Percentiles rank a stretch among this genome's conserved stretches.
These are phyloP conservation scores for Detonula confervacea DNA, from an alignment of 352 stramenopile species.

Conservation along the genomic window DNA sequence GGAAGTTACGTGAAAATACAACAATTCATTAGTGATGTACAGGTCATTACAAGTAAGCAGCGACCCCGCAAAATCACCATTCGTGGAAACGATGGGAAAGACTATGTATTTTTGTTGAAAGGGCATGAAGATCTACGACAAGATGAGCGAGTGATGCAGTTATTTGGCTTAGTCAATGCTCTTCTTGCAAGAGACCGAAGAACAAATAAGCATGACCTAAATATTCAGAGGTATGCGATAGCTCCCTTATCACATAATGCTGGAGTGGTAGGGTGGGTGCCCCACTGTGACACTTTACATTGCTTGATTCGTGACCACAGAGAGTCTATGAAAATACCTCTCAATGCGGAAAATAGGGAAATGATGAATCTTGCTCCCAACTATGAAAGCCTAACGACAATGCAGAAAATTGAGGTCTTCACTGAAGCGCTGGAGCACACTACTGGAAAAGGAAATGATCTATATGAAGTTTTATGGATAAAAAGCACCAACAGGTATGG, in stretches of 20 bases:
- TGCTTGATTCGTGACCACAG: conserved; percentile 92
- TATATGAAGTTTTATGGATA: conserved; percentile 99
- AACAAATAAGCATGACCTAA: conserved; percentile 96
- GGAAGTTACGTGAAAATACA: conserved; percentile 90
- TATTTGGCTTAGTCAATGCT: conserved; percentile 99
- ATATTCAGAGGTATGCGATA: conserved; percentile 97
- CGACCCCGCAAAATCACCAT: conserved; percentile 97
- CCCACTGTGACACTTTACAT: conserved; percentile 98
- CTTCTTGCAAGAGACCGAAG: conserved; percentile 95
- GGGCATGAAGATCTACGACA: conserved; percentile 99
- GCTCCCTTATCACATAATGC: conserved; percentile 98
- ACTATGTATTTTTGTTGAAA: conserved; percentile 99
- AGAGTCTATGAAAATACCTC: conserved; percentile 83
- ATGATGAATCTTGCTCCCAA: conserved; percentile 97
- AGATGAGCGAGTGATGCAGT: conserved; percentile 99
- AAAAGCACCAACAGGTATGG: conserved; percentile 91
- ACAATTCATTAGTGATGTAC: conserved; percentile 91
- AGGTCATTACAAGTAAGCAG: conserved; percentile 98
- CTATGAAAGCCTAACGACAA: conserved; percentile 95
- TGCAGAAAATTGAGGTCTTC: conserved; percentile 99
- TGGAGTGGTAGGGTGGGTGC: conserved; percentile 97
- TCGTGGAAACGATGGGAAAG: conserved; percentile 93
- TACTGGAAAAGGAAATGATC: conserved; percentile 91
- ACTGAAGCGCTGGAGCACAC: conserved; percentile 91
- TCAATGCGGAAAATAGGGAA: conserved; percentile 95